Evolutionary conservation across 106 monocot genomes (phyloP).

Genomic region (Vanilla planifolia): DNA sequence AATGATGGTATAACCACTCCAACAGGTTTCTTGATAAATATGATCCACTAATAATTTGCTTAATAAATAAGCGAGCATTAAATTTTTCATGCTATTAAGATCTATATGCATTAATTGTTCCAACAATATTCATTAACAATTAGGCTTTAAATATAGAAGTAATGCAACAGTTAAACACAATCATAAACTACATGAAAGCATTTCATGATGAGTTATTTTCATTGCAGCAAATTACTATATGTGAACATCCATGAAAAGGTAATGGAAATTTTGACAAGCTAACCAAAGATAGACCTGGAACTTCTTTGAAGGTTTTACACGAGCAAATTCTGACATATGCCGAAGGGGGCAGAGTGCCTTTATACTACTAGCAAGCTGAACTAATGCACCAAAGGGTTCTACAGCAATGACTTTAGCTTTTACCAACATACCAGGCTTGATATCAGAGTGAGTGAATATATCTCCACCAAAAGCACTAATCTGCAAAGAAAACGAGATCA

Average conservation of each 20-base stretch:
- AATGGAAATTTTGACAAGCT: neutral
- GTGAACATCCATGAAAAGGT: neutral
- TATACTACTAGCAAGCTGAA: conserved; percentile 85
- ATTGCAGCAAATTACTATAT: neutral
- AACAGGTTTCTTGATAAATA: too few relatives aligned
- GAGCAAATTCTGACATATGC: conserved; percentile 95
- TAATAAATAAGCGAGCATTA: too few relatives aligned
- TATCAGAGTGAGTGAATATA: conserved; percentile 92
- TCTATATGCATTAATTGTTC: too few relatives aligned
- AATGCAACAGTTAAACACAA: neutral
- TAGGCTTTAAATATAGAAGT: too few relatives aligned
- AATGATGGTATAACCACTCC: too few relatives aligned
- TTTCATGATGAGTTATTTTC: neutral
- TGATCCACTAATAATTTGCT: too few relatives aligned
- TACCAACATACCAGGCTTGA: conserved; percentile 91
- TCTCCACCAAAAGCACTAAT: conserved; percentile 88
- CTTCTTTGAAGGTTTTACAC: conserved; percentile 75
- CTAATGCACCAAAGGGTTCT: conserved; percentile 69
- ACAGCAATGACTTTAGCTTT: conserved; percentile 79
- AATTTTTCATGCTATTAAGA: too few relatives aligned
- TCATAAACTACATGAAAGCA: neutral
- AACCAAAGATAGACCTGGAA: conserved; percentile 55
- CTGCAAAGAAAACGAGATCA: conserved; percentile 26
- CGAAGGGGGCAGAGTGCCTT: conserved; percentile 93
- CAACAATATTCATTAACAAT: too few relatives aligned